A percentile compares a stretch with the other conserved stretches of the same genome.
Conservation (phyloP, 1,284 basidiomycete species). For the Prillingera fragicola region DNA sequence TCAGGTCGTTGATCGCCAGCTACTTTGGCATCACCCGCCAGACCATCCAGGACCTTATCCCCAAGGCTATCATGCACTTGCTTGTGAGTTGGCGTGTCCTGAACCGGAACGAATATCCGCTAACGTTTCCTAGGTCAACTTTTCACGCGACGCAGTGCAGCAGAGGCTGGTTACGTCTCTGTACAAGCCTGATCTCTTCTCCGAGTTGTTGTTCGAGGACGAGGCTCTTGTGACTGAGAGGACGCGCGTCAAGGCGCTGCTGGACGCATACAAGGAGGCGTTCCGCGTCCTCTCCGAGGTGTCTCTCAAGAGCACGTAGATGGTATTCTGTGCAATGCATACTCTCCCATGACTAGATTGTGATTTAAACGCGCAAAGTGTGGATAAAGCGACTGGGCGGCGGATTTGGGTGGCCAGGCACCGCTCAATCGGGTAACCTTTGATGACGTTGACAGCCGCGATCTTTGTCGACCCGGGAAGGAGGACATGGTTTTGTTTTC, state of each 20-base stretch:
- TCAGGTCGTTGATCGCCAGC: conserved; percentile 86
- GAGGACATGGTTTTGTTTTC: neutral
- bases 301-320: conserved; percentile 40
- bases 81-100: conserved; percentile 31
- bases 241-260: conserved; percentile 82
- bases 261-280: conserved; percentile 96
- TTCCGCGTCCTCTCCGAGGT: conserved; percentile 60
- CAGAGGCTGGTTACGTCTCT: conserved; percentile 85
- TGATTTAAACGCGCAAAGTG: too few species aligned
- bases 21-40: conserved; percentile 97
- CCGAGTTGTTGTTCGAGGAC: conserved; percentile 89
- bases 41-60: conserved; percentile 92
- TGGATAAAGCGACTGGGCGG: too few species aligned
- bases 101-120: neutral
- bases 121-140: conserved; percentile 65
- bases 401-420: too few species aligned
- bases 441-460: too few species aligned
- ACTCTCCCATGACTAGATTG: too few species aligned
- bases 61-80: conserved; percentile 89
- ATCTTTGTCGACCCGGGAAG: neutral
- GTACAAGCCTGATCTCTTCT: conserved; percentile 91
- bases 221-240: conserved; percentile 90
- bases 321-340: too few species aligned
- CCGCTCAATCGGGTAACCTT: too few species aligned
- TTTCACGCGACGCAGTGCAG: conserved; percentile 93